These are phyloP conservation scores for Boletales sp. DNA, from an alignment of 768 basidiomycete genomes.

Conservation along the genomic window DNA sequence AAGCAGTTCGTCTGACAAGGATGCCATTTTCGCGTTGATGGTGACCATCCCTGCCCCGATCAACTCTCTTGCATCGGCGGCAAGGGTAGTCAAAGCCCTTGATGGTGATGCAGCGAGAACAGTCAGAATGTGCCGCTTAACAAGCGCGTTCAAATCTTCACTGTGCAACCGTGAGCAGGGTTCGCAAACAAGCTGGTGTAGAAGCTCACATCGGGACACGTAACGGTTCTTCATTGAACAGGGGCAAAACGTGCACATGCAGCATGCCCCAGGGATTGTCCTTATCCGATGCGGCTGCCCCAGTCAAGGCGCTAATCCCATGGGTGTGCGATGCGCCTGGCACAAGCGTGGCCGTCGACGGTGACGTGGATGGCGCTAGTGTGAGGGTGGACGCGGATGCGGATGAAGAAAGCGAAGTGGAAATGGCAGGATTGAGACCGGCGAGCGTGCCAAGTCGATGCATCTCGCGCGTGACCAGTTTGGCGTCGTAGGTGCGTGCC, in stretches of 20 bases:
- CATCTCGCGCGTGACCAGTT: constrained; percentile 82
- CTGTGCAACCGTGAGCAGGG: constrained; percentile 35
- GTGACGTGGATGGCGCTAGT: constrained; percentile 34
- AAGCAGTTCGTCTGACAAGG: constrained; percentile 75
- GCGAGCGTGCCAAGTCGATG: constrained; percentile 70
- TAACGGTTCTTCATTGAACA: constrained; percentile 90
- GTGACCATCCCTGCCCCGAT: constrained; percentile 90
- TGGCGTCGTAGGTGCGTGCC: constrained; percentile 74
- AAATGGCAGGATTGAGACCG: constrained; percentile 45
- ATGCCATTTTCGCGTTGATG: constrained; percentile 77
- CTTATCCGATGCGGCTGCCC: constrained; percentile 35
- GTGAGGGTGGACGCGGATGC: constrained; percentile 49
- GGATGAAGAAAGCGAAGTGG: constrained; percentile 36
- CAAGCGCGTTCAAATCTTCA: constrained; percentile 84
- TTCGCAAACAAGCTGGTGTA: background rate
- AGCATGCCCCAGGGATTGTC: constrained; percentile 80
- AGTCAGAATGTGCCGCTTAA: constrained; percentile 71
- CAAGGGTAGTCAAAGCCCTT: constrained; percentile 69
- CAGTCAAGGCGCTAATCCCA: constrained; percentile 17
- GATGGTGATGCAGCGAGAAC: constrained; percentile 72
- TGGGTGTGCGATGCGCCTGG: constrained; percentile 35
- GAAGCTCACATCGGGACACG: constrained; percentile 71
- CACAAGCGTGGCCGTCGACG: constrained; percentile 31
- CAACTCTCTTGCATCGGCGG: constrained; percentile 77
- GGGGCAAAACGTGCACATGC: constrained; percentile 82